These are phyloP conservation scores for Choiromyces venosus DNA, from an alignment of 495 filamentous ascomycete genomes.

Conservation along the genomic window DNA sequence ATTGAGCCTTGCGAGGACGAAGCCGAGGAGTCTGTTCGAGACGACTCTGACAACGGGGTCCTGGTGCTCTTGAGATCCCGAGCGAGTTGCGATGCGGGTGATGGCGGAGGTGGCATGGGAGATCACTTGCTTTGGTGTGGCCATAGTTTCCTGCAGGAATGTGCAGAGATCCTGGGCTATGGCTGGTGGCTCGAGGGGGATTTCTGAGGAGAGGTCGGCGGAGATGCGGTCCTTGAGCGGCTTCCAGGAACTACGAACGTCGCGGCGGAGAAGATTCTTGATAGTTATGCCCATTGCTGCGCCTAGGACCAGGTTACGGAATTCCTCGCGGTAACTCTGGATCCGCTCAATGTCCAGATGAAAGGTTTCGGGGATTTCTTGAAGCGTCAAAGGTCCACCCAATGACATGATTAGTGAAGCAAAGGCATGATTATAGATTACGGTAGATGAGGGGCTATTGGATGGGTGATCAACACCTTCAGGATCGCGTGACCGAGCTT, in stretches of 20 bases:
- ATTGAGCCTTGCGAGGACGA: conserved; percentile 69
- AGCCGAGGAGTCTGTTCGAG: conserved; percentile 64
- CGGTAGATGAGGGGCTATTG: conserved; percentile 56
- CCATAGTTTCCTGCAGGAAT: conserved; percentile 51
- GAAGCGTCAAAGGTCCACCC: conserved; percentile 52
- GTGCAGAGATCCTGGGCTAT: conserved; percentile 49
- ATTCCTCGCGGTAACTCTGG: conserved; percentile 59
- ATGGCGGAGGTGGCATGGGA: conserved; percentile 40
- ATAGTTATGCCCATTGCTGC: conserved; percentile 80
- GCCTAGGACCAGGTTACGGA: conserved; percentile 69
- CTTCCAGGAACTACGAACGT: conserved; percentile 85
- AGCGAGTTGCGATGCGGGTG: conserved; percentile 46
- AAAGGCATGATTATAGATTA: conserved; percentile 74
- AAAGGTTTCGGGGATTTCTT: conserved; percentile 75
- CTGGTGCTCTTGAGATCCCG: conserved; percentile 55
- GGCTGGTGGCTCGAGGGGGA: conserved; percentile 58
- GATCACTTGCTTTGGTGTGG: conserved; percentile 44
- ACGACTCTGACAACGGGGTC: conserved; percentile 80
- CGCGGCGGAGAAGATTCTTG: conserved; percentile 91
- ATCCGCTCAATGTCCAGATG: conserved; percentile 71
- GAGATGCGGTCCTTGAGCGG: conserved; percentile 73
- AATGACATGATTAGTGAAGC: conserved; percentile 60
- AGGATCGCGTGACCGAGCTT: conserved; percentile 66
- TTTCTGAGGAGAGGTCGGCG: conserved; percentile 53
- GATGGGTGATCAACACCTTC: conserved; percentile 56